Conservation (phyloP, 306 rosid species). For the Cucurbita moschata region DNA sequence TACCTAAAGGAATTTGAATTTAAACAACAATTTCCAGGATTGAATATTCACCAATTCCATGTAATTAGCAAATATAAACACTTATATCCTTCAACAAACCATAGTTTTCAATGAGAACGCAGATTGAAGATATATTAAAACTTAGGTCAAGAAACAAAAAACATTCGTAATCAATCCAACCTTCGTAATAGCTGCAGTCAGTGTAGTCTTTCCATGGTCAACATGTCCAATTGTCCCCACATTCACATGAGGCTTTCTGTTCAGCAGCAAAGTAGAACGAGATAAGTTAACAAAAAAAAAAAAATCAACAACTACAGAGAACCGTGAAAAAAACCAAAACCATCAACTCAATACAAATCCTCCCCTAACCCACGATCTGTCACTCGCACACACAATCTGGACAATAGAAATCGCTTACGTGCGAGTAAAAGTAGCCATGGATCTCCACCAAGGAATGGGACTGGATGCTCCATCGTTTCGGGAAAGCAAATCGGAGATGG, state of each 20-base stretch:
- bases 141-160: not conserved
- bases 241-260: slow-evolving; percentile 87
- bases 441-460: slow-evolving; percentile 51
- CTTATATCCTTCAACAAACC: not conserved
- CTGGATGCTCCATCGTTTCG: slow-evolving; percentile 28
- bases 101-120: not conserved
- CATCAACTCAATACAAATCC: not conserved
- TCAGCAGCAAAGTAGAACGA: slow-evolving; percentile 5
- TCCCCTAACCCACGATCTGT: not conserved
- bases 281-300: not conserved
- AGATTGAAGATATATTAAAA: not conserved
- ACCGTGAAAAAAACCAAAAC: not conserved
- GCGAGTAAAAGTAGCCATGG: slow-evolving; percentile 79
- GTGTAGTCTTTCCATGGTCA: slow-evolving; percentile 91
- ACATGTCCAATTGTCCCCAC: slow-evolving; percentile 95
- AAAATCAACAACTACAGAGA: not conserved
- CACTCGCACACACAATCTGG: not conserved
- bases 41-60: not conserved
- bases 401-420: slow-evolving; percentile 25
- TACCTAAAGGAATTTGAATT: slow-evolving; percentile 26
- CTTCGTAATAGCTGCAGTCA: slow-evolving; percentile 96
- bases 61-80: not conserved
- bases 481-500: slow-evolving; percentile 20
- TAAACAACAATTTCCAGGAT: slow-evolving; percentile 1
- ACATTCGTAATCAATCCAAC: slow-evolving; percentile 26